A percentile compares a stretch with the other conserved stretches of the same genome.
phyloP scores from a whole-genome alignment of 2,329 filamentous ascomycete genomes.

The Trichoderma guizhouense region DNA sequence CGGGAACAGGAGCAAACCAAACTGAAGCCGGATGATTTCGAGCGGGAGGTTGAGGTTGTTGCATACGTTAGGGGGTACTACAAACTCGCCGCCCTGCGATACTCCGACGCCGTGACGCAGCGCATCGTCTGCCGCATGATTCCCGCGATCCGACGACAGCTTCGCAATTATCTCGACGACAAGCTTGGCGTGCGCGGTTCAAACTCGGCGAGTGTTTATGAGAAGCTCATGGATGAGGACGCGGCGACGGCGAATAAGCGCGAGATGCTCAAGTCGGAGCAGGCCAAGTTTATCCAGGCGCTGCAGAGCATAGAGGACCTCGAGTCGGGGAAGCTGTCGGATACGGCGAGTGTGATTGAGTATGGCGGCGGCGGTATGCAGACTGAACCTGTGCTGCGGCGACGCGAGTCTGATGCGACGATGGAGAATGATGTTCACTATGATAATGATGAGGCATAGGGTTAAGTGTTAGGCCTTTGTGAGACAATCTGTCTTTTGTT shows the following conservation, averaged over 20 bases:
- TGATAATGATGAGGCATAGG: constrained; percentile 2
- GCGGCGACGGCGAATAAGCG: constrained; percentile 40
- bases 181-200: constrained; percentile 40
- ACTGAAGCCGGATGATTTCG: constrained; percentile 57
- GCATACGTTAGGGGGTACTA: constrained; percentile 67
- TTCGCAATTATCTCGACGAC: constrained; percentile 43
- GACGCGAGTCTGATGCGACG: constrained; percentile 14
- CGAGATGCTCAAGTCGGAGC: constrained; percentile 41
- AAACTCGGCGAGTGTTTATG: constrained; percentile 33
- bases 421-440: constrained; percentile 7
- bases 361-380: neutral
- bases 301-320: constrained; percentile 45
- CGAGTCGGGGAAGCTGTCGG: constrained; percentile 32
- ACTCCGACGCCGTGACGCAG: constrained; percentile 55
- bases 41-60: constrained; percentile 58
- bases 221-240: constrained; percentile 49
- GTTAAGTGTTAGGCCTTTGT: neutral
- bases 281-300: constrained; percentile 46
- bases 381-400: neutral
- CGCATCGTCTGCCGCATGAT: constrained; percentile 49
- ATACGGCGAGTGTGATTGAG: neutral
- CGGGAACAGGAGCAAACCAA: constrained; percentile 43
- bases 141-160: constrained; percentile 39
- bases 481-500: neutral
- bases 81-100: constrained; percentile 60